A percentile compares a stretch with the other conserved stretches of the same genome.
phyloP scores from a whole-genome alignment of 192 early-diverging fungal genomes.

The Coemansia sp. region DNA sequence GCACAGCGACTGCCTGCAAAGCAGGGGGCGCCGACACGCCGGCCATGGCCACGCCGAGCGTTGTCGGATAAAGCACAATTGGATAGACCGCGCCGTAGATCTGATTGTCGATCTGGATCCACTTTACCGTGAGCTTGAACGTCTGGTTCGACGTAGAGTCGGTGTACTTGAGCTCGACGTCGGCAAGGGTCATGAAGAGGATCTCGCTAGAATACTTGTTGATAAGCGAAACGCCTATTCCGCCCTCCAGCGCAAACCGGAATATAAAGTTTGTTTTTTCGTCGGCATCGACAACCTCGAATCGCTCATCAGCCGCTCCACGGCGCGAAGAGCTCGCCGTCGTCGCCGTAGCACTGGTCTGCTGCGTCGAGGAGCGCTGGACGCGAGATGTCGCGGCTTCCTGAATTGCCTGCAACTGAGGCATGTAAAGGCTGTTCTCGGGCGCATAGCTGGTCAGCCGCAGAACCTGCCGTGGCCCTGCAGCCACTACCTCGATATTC shows the following conservation, averaged over 20 bases:
- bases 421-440: constrained; percentile 59
- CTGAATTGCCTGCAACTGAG: constrained; percentile 12
- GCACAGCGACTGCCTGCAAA: constrained; percentile 70
- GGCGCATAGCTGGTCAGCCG: constrained; percentile 65
- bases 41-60: constrained; percentile 64
- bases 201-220: constrained; percentile 80
- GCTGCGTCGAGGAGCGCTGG: constrained; percentile 22
- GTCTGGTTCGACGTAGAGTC: constrained; percentile 84
- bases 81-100: constrained; percentile 80
- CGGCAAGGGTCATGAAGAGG: constrained; percentile 75
- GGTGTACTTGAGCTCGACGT: constrained; percentile 70
- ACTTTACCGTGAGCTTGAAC: constrained; percentile 73
- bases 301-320: constrained; percentile 19
- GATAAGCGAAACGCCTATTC: constrained; percentile 88
- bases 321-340: constrained; percentile 1
- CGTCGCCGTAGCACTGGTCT: constrained; percentile 6
- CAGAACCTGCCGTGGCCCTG: constrained; percentile 66
- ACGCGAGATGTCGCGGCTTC: neutral
- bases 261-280: constrained; percentile 55
- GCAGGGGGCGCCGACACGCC: constrained; percentile 54
- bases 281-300: constrained; percentile 33
- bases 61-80: constrained; percentile 92
- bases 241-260: constrained; percentile 72
- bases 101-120: constrained; percentile 98
- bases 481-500: constrained; percentile 72